Evolutionary conservation across 108 stramenopile species (phyloP).

Genomic region (Cyclotella baltica): DNA sequence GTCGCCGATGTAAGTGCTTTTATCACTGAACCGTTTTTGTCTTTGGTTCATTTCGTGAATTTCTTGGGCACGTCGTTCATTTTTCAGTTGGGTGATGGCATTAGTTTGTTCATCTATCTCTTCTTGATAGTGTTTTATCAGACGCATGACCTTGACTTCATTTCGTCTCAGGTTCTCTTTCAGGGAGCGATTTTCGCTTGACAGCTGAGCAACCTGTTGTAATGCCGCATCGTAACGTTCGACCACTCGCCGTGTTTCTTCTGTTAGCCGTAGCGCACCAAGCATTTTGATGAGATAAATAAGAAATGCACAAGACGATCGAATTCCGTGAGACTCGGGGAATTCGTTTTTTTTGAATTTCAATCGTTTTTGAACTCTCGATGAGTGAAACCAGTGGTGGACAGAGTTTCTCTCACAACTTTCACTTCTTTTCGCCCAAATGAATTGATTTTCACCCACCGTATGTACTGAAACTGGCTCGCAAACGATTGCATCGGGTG

Average conservation of each 20-base stretch:
- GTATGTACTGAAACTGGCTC: too few relatives aligned
- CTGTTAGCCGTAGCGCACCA: not conserved
- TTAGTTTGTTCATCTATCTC: constrained; percentile 28
- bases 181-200: constrained; percentile 22
- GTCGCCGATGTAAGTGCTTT: constrained; percentile 26
- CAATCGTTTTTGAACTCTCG: too few relatives aligned
- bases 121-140: constrained; percentile 27
- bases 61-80: constrained; percentile 20
- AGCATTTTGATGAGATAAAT: not conserved
- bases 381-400: too few relatives aligned
- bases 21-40: constrained; percentile 17
- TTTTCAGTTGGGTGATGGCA: not conserved
- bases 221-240: constrained; percentile 25
- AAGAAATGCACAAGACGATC: not conserved
- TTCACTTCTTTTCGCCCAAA: too few relatives aligned
- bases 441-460: not conserved
- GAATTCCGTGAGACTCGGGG: not conserved
- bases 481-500: not conserved
- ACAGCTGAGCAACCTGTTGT: constrained; percentile 19
- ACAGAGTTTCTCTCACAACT: too few relatives aligned
- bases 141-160: constrained; percentile 18
- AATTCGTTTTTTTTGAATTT: too few relatives aligned
- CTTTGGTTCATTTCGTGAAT: not conserved
- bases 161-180: constrained; percentile 22
- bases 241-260: constrained; percentile 26